Evolutionary conservation across 106 monocot genomes (phyloP).

Genomic region (Posidonia australis): DNA sequence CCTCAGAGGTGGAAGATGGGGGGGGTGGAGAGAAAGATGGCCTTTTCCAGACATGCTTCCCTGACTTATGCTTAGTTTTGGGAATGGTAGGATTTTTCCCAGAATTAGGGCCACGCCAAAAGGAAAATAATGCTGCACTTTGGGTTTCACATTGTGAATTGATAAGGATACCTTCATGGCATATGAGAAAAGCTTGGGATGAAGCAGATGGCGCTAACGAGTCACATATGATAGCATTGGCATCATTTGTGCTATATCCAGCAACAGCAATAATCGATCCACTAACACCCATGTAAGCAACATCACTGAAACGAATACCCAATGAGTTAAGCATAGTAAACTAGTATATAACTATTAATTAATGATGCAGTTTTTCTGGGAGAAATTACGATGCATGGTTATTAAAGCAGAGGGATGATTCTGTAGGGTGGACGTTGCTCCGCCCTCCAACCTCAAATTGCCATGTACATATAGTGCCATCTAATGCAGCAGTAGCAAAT

Average conservation of each 20-base stretch:
- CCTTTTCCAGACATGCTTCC: too few relatives aligned
- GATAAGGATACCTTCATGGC: conserved; percentile 78
- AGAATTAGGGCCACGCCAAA: too few relatives aligned
- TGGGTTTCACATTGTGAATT: not conserved
- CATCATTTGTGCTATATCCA: conserved; percentile 65
- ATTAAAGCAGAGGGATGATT: conserved; percentile 72
- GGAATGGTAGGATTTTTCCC: too few relatives aligned
- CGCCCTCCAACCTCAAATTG: conserved; percentile 91
- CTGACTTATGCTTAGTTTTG: too few relatives aligned
- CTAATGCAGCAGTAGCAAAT: conserved; percentile 82
- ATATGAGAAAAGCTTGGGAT: conserved; percentile 70
- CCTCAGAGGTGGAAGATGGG: too few relatives aligned
- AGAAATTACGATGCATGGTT: conserved; percentile 69
- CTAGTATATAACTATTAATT: not conserved
- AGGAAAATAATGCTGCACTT: not conserved
- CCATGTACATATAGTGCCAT: conserved; percentile 93
- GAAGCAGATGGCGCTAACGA: conserved; percentile 71
- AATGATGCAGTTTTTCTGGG: not conserved
- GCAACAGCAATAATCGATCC: conserved; percentile 89
- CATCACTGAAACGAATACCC: conserved; percentile 43
- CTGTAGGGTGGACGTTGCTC: conserved; percentile 67
- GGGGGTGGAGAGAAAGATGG: too few relatives aligned
- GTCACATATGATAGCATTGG: conserved; percentile 87
- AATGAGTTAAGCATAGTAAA: not conserved
- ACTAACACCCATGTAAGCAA: conserved; percentile 62